phyloP scores from a whole-genome alignment of 202 grass and related monocot genomes.

The Panicum virgatum region DNA sequence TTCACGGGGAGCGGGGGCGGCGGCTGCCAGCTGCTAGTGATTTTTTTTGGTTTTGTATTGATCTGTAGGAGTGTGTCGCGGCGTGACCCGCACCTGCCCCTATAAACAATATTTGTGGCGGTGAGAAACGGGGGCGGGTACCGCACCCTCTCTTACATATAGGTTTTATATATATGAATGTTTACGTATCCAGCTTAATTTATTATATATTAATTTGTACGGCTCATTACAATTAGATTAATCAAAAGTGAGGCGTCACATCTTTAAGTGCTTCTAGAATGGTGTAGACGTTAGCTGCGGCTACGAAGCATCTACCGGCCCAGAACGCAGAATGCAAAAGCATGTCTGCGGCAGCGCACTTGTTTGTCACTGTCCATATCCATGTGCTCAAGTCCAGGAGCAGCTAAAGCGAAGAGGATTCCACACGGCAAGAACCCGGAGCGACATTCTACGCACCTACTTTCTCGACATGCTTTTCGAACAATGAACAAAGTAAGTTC shows the following conservation, averaged over 20 bases:
- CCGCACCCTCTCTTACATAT: no score
- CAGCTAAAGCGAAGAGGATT: not conserved
- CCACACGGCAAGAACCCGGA: constrained; percentile 13
- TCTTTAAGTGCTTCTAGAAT: not conserved
- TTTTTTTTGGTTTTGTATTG: no score
- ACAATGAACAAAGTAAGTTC: not conserved
- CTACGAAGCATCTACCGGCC: not conserved
- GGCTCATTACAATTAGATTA: not conserved
- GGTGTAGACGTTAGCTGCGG: not conserved
- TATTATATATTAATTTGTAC: not conserved
- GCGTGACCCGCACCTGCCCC: no score
- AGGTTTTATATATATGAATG: no score
- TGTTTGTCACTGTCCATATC: not conserved
- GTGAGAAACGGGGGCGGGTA: no score
- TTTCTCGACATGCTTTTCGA: constrained; percentile 1
- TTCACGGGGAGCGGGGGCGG: no score
- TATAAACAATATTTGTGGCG: no score
- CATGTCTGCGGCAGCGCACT: not conserved
- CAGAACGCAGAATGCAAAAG: not conserved
- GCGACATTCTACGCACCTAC: not conserved
- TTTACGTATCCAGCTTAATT: not conserved
- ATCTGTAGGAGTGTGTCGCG: no score
- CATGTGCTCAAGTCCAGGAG: constrained; percentile 16
- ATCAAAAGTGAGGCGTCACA: not conserved
- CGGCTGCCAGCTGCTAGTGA: no score